These are phyloP conservation scores for Mollisia scopiformis DNA, from an alignment of 2,329 filamentous ascomycete genomes.

Conservation along the genomic window DNA sequence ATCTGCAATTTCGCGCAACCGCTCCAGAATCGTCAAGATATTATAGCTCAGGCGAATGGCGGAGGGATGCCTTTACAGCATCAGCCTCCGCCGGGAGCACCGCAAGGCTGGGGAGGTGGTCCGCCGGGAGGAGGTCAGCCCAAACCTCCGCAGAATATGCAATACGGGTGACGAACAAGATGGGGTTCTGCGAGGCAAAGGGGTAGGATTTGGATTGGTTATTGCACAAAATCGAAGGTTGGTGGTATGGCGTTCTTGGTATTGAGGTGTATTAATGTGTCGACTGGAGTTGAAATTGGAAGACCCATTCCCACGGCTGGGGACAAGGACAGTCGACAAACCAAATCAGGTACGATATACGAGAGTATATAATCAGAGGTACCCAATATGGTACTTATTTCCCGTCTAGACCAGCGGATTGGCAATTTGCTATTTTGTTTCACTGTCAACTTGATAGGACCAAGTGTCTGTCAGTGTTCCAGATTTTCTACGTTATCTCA, in stretches of 20 bases:
- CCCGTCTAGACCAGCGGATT: not conserved
- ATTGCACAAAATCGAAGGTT: not conserved
- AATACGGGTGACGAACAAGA: constrained; percentile 28
- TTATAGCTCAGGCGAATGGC: constrained; percentile 30
- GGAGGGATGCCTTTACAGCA: constrained; percentile 33
- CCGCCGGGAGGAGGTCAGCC: constrained; percentile 19
- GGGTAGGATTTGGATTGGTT: not conserved
- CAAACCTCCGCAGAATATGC: constrained; percentile 34
- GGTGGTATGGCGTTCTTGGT: not conserved
- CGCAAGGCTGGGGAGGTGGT: constrained; percentile 32
- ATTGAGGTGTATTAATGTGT: not conserved
- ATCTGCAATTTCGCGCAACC: constrained; percentile 79
- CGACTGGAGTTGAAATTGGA: not conserved
- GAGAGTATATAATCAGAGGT: not conserved
- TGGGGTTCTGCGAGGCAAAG: not conserved
- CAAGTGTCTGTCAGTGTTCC: not conserved
- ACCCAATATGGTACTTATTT: not conserved
- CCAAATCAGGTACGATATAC: not conserved
- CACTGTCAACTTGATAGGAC: not conserved
- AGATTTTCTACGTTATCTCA: not conserved
- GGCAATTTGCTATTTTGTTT: not conserved
- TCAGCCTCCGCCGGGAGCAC: constrained; percentile 22
- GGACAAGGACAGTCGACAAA: not conserved
- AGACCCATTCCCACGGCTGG: not conserved
- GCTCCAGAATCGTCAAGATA: constrained; percentile 46